Base-by-base conservation (phyloP, 306 rosid genomes). In the Cucurbita moschata region DNA sequence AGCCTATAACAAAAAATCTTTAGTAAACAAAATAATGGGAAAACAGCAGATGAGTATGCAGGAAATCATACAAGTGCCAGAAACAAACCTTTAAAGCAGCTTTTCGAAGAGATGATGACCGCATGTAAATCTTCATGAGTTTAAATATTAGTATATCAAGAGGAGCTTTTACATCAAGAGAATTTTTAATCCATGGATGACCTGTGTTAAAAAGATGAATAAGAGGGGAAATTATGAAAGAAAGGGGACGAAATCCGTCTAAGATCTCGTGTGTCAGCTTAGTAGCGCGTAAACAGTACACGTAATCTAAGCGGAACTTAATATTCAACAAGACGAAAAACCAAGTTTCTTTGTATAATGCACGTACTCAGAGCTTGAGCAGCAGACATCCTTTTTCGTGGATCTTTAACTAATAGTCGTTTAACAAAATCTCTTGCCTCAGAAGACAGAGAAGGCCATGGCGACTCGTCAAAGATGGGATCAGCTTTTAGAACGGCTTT, bases 301-400 rank as follows among this genome's bases (percentile, higher is more conserved):
- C 35, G 35, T 30, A 30, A 3, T 3, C 35, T 30, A 30, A 30
- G 3, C 0, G 35, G 35, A 30, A 30, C 35, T 30, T 3, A 30
- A 30, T 30, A 30, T 30, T 30, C 35, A 30, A 30, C 4, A 30
- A 30, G 3, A 30, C 0, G 35, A 30, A 30, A 30, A 30, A 30
- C 35, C 35, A 30, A 30, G 35, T 30, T 26, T 26, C 26, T 26
- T 26, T 30, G 4, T 12, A 52, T 76, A 43, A 68, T 71, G 86
- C 77, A 81, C 86, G 73, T 76, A 94, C 98, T 72, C 61, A 94
- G 75, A 11, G 97, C 99, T 77, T 91, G 97, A 6, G 99, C 86
- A 61, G 97, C 97, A 51, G 97, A 87, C 92, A 94, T 86, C 83
- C 98, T 85, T 83, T 87, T 94, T 81, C 98, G 77, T 50, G 97